phyloP scores from a whole-genome alignment of 345 rosid species.

The Turritis glabra region DNA sequence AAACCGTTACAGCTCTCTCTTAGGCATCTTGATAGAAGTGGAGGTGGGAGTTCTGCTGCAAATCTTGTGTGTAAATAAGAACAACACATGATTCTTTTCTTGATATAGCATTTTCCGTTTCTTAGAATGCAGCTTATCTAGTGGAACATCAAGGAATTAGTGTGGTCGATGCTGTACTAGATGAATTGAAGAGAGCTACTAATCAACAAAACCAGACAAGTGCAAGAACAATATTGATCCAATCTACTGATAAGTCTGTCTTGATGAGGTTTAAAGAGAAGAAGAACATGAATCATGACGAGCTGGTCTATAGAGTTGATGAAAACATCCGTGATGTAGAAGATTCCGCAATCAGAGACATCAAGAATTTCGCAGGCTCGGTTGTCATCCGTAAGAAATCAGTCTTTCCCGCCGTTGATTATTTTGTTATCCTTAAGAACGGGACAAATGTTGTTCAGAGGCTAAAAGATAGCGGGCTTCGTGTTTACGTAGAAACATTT shows the following conservation, averaged over 20 bases:
- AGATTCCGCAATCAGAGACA: conserved; percentile 50
- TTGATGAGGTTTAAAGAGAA: conserved; percentile 57
- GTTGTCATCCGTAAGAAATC: conserved; percentile 61
- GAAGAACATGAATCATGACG: conserved; percentile 41
- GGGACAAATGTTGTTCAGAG: conserved; percentile 41
- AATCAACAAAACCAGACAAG: conserved; percentile 46
- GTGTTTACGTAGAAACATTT: conserved; percentile 64
- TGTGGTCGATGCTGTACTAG: conserved; percentile 54
- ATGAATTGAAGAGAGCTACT: conserved; percentile 56
- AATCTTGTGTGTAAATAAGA: not conserved
- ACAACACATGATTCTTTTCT: conserved; percentile 1
- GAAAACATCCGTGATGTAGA: conserved; percentile 55
- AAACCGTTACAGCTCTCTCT: conserved; percentile 55
- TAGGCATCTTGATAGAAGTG: conserved; percentile 73
- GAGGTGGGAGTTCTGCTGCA: conserved; percentile 62
- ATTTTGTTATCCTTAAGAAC: conserved; percentile 34
- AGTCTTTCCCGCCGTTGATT: conserved; percentile 43
- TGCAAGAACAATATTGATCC: conserved; percentile 61
- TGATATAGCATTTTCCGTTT: conserved; percentile 13
- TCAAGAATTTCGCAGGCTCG: conserved; percentile 63
- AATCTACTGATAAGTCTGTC: conserved; percentile 73
- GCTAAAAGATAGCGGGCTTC: conserved; percentile 50
- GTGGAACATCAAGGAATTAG: conserved; percentile 49
- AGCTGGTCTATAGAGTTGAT: conserved; percentile 61
- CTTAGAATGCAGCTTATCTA: conserved; percentile 75